These are phyloP conservation scores for Sarcomyxa edulis DNA, from an alignment of 768 basidiomycete genomes.

Conservation along the genomic window DNA sequence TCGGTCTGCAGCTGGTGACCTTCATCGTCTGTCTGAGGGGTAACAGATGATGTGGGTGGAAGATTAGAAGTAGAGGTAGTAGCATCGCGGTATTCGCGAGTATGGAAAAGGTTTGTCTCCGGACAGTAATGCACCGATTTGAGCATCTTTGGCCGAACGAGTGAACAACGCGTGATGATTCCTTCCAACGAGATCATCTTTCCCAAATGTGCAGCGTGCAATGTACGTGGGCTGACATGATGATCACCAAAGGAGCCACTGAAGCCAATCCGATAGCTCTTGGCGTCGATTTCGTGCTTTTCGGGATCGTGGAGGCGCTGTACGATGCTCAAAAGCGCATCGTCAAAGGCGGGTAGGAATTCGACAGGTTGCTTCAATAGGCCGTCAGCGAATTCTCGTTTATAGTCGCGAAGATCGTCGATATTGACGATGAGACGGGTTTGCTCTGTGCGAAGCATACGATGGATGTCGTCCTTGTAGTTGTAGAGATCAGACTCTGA, in stretches of 20 bases:
- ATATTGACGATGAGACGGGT: constrained; percentile 92
- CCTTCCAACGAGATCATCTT: constrained; percentile 98
- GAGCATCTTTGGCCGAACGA: constrained; percentile 98
- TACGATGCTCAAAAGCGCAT: constrained; percentile 71
- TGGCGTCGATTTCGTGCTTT: constrained; percentile 79
- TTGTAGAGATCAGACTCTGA: constrained; percentile 65
- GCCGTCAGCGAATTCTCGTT: constrained; percentile 83
- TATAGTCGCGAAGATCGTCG: constrained; percentile 91
- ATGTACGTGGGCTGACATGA: constrained; percentile 91
- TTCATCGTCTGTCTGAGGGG: constrained; percentile 90
- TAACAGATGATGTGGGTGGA: constrained; percentile 80
- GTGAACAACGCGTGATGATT: constrained; percentile 95
- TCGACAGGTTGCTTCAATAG: constrained; percentile 85
- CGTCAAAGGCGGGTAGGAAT: constrained; percentile 85
- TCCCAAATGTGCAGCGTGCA: constrained; percentile 83
- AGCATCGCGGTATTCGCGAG: constrained; percentile 89
- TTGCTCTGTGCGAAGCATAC: constrained; percentile 77
- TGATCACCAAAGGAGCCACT: constrained; percentile 98
- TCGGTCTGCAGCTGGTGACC: constrained; percentile 86
- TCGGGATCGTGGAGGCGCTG: constrained; percentile 68
- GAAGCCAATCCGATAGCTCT: constrained; percentile 83
- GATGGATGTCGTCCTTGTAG: constrained; percentile 80
- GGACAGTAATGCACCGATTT: constrained; percentile 95
- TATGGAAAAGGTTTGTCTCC: constrained; percentile 78
- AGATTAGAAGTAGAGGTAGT: constrained; percentile 82